These are phyloP conservation scores for Phialophora chinensis DNA, from an alignment of 2,329 filamentous ascomycete genomes.

Conservation along the genomic window DNA sequence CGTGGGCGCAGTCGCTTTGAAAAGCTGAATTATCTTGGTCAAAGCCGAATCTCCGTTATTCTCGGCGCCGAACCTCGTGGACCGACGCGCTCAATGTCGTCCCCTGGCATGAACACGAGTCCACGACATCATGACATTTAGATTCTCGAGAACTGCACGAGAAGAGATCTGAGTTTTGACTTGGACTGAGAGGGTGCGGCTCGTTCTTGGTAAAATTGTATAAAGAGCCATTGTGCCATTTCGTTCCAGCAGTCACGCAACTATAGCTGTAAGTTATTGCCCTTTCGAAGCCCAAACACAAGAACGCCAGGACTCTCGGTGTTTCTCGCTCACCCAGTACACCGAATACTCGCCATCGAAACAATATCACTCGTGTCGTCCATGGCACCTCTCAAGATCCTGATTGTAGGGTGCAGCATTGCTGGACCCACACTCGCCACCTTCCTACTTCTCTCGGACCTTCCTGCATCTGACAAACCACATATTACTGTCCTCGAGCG, in stretches of 20 bases:
- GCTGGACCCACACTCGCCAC: slow-evolving; percentile 55
- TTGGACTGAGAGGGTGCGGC: background rate
- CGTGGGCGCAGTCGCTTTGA: background rate
- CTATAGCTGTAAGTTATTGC: background rate
- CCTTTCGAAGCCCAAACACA: background rate
- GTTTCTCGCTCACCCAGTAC: background rate
- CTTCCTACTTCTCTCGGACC: slow-evolving; percentile 52
- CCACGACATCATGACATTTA: slow-evolving; percentile 3
- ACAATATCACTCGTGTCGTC: background rate
- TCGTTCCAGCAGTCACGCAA: background rate
- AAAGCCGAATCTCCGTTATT: background rate
- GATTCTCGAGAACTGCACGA: background rate
- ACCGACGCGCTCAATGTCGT: background rate
- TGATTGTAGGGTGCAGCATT: slow-evolving; percentile 54
- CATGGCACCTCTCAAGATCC: slow-evolving; percentile 50
- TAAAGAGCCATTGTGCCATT: background rate
- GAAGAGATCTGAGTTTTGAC: background rate
- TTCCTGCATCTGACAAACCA: slow-evolving; percentile 40
- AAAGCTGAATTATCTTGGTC: background rate
- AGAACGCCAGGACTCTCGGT: background rate
- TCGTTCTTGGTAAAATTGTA: background rate
- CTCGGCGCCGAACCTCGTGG: background rate
- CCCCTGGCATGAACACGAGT: background rate
- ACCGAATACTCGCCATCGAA: background rate
- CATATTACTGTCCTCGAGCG: slow-evolving; percentile 53